Evolutionary conservation across 306 rosid species (phyloP).

Genomic region (Glycine soja): DNA sequence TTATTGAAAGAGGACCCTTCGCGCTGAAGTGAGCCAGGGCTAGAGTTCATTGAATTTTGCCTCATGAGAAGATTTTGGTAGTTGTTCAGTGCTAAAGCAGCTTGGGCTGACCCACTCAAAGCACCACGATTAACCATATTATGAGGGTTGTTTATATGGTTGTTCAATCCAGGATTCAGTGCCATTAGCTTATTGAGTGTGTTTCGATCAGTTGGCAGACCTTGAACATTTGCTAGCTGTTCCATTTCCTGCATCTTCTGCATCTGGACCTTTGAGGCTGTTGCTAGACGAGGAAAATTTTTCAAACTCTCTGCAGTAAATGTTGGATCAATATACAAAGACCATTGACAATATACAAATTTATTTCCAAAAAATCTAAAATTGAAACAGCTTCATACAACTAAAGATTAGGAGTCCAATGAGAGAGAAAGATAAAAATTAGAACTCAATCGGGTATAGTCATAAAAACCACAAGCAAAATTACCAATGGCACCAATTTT

Average conservation of each 20-base stretch:
- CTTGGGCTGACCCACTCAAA: slow-evolving; percentile 84
- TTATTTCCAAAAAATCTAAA: background rate
- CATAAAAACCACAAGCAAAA: slow-evolving; percentile 10
- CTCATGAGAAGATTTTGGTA: slow-evolving; percentile 86
- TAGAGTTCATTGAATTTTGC: slow-evolving; percentile 83
- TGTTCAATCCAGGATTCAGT: slow-evolving; percentile 73
- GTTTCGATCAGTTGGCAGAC: slow-evolving; percentile 86
- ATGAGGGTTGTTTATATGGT: slow-evolving; percentile 64
- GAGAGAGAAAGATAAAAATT: background rate
- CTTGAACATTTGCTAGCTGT: slow-evolving; percentile 84
- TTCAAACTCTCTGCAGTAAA: slow-evolving; percentile 84
- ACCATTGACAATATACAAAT: background rate
- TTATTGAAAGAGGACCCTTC: slow-evolving; percentile 84
- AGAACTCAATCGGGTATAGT: background rate
- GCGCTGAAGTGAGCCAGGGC: slow-evolving; percentile 70
- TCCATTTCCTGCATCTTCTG: slow-evolving; percentile 98
- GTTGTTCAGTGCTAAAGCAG: slow-evolving; percentile 71
- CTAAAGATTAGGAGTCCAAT: background rate
- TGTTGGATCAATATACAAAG: slow-evolving; percentile 13
- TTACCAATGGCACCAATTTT: slow-evolving; percentile 86
- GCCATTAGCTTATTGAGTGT: slow-evolving; percentile 82
- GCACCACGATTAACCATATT: slow-evolving; percentile 72
- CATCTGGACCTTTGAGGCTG: slow-evolving; percentile 78
- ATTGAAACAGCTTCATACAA: background rate
- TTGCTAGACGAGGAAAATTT: slow-evolving; percentile 78